Evolutionary conservation across 352 stramenopile species (phyloP), one percentile per base, ranked within the genome.

Genomic region (Thraustochytrium striatum): DNA sequence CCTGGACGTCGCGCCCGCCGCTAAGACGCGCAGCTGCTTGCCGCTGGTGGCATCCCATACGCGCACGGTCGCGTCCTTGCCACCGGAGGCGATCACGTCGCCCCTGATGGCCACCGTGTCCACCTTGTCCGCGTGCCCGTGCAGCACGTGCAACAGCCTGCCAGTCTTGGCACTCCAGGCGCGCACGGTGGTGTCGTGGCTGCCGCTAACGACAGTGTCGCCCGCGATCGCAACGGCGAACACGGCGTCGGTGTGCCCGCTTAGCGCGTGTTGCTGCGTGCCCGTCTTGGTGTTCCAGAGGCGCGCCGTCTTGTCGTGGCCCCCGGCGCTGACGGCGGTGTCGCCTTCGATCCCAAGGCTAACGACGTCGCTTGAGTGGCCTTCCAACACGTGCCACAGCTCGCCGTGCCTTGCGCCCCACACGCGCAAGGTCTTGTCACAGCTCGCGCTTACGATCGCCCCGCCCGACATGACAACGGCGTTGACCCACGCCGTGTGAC

Each of bases 51-150:
- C 88, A 83, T 98, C 94, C 94, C 94, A 99, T 19, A 98, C 82
- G 68, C 95, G 93, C 47, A 98, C 90, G 9, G 86, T 96, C 84
- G 98, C 94, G 83, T 99, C 95, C 72, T 95, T 97, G 9, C 88
- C 95, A 11, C 89, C 89, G 83, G 70, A 68, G n/a, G 73, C 81
- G n/a, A 98, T 83, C 41, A 98, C 84, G 82, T 95, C 97, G 25
- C 88, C 88, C 5, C 19, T 36, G 5, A 36, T 5, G 5, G 53
- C 53, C 53, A 61, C 25, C 5, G 5, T 19, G 25, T 36, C 5
- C 5, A 61, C 53, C 25, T 19, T 19, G 19, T 5, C 33, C 11
- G 53, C 11, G 33, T 61, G 53, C 25, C 53, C 19, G 5, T 61
- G 5, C 5, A 61, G 53, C 25, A 61, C 33, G 53, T 61, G 53